Percentiles rank a stretch among this genome's conserved stretches.
Evolutionary conservation across 23 red algal genomes (phyloP).

Genomic region (Cyanidium caldarium): DNA sequence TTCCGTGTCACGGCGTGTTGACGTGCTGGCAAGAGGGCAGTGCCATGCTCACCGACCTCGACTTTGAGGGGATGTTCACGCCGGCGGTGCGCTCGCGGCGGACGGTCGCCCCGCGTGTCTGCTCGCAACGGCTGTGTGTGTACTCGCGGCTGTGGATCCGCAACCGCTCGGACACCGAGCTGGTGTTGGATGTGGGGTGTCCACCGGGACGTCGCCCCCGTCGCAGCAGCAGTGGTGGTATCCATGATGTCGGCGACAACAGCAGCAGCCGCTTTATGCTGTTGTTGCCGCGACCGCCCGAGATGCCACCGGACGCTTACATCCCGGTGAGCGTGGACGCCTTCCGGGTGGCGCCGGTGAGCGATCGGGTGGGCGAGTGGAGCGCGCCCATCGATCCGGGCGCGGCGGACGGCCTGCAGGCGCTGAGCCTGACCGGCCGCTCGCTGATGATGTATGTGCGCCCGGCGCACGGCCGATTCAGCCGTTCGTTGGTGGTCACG

Average conservation of each 20-base stretch:
- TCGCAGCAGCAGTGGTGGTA: too few relatives aligned
- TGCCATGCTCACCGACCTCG: too few relatives aligned
- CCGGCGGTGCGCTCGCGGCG: too few relatives aligned
- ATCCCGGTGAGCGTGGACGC: not conserved
- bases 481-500: slow-evolving; percentile 25
- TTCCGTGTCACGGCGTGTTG: too few relatives aligned
- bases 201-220: too few relatives aligned
- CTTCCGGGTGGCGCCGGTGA: not conserved
- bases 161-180: slow-evolving; percentile 40
- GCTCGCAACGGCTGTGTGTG: too few relatives aligned
- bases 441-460: slow-evolving; percentile 10
- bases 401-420: not conserved
- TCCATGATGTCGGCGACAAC: too few relatives aligned
- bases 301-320: not conserved
- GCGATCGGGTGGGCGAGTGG: not conserved
- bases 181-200: too few relatives aligned
- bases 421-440: not conserved
- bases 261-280: slow-evolving; percentile 7
- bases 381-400: not conserved
- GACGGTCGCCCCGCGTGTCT: too few relatives aligned
- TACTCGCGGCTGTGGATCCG: slow-evolving; percentile 58
- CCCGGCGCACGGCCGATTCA: slow-evolving; percentile 19
- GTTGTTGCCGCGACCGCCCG: not conserved
- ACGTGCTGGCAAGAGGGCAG: too few relatives aligned
- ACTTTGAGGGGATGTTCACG: too few relatives aligned